phyloP scores from a whole-genome alignment of 352 stramenopile genomes.

The Phytophthora litchii region DNA sequence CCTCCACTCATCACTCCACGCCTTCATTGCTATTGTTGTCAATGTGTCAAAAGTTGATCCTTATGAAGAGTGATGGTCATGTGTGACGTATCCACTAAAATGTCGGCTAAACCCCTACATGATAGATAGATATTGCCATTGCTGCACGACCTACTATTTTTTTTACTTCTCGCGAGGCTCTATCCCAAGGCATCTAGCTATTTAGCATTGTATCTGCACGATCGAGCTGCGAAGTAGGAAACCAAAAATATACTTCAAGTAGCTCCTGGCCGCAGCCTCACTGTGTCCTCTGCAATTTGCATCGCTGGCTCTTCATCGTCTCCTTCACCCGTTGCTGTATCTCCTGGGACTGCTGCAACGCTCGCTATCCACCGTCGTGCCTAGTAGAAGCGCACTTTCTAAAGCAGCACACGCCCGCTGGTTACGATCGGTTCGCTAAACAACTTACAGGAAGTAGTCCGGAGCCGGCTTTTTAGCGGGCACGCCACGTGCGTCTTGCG shows the following conservation, averaged over 20 bases:
- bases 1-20: slow-evolving; percentile 76
- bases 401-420: slow-evolving; percentile 38
- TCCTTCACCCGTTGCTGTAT: slow-evolving; percentile 12
- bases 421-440: slow-evolving; percentile 27
- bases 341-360: slow-evolving; percentile 27
- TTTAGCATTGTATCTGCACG: slow-evolving; percentile 17
- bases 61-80: slow-evolving; percentile 5
- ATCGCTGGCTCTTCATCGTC: slow-evolving; percentile 14
- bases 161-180: slow-evolving; percentile 17
- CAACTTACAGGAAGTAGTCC: slow-evolving; percentile 98
- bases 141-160: slow-evolving; percentile 15
- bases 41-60: slow-evolving; percentile 15
- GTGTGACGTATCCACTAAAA: too few species aligned
- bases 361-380: slow-evolving; percentile 21
- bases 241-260: slow-evolving; percentile 45
- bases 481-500: slow-evolving; percentile 96
- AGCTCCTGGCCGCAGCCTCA: slow-evolving; percentile 18
- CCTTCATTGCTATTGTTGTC: slow-evolving; percentile 40
- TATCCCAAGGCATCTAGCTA: slow-evolving; percentile 15
- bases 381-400: slow-evolving; percentile 40
- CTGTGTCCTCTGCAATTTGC: slow-evolving; percentile 5
- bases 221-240: slow-evolving; percentile 20
- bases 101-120: neutral
- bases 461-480: slow-evolving; percentile 98
- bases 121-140: neutral